These are phyloP conservation scores for Ulmus americana DNA, from an alignment of 331 rosid genomes.

Conservation along the genomic window DNA sequence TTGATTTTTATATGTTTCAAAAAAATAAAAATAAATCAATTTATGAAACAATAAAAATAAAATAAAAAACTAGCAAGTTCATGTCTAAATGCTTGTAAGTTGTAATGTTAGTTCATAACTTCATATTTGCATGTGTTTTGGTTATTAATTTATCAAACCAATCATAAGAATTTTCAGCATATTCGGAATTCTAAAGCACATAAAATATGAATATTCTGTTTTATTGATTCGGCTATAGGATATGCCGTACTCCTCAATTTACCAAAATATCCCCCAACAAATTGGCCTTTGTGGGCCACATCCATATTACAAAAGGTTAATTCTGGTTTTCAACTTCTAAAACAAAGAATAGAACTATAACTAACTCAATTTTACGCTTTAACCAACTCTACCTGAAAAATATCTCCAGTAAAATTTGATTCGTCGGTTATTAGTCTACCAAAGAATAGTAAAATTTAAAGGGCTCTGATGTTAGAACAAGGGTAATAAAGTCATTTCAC, in stretches of 20 bases:
- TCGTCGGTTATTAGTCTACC: not conserved
- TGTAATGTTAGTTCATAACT: too few relatives aligned
- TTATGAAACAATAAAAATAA: too few relatives aligned
- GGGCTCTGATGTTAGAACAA: not conserved
- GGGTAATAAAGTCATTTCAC: conserved; percentile 12
- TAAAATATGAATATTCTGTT: conserved; percentile 63
- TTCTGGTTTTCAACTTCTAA: not conserved
- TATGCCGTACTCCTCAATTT: conserved; percentile 41
- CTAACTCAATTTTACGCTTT: too few relatives aligned
- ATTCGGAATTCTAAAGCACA: conserved; percentile 45
- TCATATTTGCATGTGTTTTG: not conserved
- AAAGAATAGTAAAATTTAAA: not conserved
- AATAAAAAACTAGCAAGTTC: too few relatives aligned
- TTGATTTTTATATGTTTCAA: too few relatives aligned
- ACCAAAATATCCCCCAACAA: conserved; percentile 28
- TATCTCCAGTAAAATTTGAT: not conserved
- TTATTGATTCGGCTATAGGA: conserved; percentile 29
- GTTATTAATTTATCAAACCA: conserved; percentile 15
- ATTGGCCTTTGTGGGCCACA: not conserved
- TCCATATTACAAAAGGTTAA: not conserved
- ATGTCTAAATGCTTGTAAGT: too few relatives aligned
- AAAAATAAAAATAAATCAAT: too few relatives aligned
- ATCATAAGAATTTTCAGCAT: conserved; percentile 43
- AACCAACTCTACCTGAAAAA: not conserved
- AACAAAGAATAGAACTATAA: too few relatives aligned